These are phyloP conservation scores for Talaromyces liani DNA, from an alignment of 495 filamentous ascomycete species.

Conservation along the genomic window DNA sequence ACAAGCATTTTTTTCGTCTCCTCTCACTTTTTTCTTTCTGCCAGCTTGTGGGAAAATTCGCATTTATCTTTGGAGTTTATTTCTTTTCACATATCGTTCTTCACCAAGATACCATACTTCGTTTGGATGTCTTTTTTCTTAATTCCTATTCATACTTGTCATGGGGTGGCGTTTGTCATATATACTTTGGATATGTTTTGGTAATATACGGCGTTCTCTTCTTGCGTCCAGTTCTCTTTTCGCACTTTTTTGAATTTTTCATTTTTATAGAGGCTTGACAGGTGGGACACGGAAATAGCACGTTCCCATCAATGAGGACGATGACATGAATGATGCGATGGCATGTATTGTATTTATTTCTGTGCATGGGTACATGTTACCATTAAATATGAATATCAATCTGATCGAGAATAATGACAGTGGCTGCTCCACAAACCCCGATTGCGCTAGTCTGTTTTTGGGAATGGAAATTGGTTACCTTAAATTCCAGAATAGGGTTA, in stretches of 20 bases:
- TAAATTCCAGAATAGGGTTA: not conserved
- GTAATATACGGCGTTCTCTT: not conserved
- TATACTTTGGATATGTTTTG: not conserved
- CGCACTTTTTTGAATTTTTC: not conserved
- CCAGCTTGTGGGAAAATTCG: not conserved
- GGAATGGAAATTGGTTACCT: not conserved
- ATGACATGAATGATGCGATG: not conserved
- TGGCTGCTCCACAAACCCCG: not conserved
- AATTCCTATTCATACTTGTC: not conserved
- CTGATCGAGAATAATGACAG: not conserved
- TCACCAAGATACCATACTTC: slow-evolving; percentile 7
- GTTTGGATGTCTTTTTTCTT: not conserved
- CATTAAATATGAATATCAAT: not conserved
- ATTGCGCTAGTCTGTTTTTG: not conserved
- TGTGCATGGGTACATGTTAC: not conserved
- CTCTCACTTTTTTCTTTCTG: not conserved
- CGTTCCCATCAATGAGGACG: not conserved
- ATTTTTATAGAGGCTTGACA: not conserved
- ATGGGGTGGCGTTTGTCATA: not conserved
- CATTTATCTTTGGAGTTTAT: not conserved
- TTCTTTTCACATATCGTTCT: not conserved
- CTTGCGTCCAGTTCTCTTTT: not conserved
- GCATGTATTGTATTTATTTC: not conserved
- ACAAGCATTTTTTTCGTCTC: not conserved
- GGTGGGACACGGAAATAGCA: not conserved